Conservation (phyloP, 306 rosid genomes). For the Rubus parviflorus region DNA sequence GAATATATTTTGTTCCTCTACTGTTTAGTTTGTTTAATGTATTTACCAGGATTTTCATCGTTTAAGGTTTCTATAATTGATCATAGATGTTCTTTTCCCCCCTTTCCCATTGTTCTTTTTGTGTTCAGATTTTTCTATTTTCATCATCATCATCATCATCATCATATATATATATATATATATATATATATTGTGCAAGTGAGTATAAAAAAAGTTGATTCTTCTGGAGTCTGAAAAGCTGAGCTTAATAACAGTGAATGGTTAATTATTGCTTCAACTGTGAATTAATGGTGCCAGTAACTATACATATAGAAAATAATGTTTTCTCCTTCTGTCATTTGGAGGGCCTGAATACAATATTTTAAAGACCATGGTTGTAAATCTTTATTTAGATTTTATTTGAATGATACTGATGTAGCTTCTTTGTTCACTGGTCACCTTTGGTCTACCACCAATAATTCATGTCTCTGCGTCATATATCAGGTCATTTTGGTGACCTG, state of each 20-base stretch:
- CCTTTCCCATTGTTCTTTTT: not conserved
- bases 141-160: too few species aligned
- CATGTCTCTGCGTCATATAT: not conserved
- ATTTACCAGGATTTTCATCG: not conserved
- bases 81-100: not conserved
- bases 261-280: constrained; percentile 7
- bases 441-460: not conserved
- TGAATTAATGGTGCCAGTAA: not conserved
- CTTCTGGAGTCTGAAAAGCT: not conserved
- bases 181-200: too few species aligned
- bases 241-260: not conserved
- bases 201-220: not conserved
- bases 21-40: not conserved
- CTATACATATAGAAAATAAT: not conserved
- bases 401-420: not conserved
- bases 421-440: not conserved
- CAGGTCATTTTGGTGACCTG: not conserved
- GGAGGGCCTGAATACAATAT: too few species aligned
- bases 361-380: not conserved
- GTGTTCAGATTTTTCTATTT: not conserved
- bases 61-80: not conserved
- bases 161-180: not conserved
- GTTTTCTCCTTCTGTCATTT: too few species aligned
- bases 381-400: not conserved
- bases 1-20: not conserved